Evolutionary conservation across 768 basidiomycete genomes (phyloP).

Genomic region (Serendipita indica): DNA sequence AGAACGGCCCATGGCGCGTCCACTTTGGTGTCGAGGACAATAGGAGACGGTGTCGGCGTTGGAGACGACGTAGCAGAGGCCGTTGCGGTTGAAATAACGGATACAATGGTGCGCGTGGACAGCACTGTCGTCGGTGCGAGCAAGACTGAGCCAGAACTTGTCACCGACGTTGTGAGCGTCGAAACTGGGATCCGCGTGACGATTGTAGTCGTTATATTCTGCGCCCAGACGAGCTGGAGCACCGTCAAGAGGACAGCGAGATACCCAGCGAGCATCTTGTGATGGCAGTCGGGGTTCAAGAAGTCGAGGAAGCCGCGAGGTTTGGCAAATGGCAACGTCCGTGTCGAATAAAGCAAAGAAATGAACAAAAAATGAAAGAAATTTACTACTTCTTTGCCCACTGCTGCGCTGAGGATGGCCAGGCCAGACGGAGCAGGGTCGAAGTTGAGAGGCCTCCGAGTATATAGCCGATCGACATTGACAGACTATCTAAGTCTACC

Average conservation of each 20-base stretch:
- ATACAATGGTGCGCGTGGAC: slow-evolving; percentile 24
- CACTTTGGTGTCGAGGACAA: slow-evolving; percentile 45
- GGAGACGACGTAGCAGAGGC: slow-evolving; percentile 19
- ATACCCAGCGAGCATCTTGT: background rate
- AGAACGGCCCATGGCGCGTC: slow-evolving; percentile 84
- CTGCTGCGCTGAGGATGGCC: too few species aligned
- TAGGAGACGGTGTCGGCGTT: slow-evolving; percentile 23
- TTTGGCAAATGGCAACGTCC: background rate
- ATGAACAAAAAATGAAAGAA: too few species aligned
- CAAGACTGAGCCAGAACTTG: slow-evolving; percentile 17
- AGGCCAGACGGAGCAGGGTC: too few species aligned
- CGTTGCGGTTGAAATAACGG: slow-evolving; percentile 34
- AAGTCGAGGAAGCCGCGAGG: background rate
- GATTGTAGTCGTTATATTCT: slow-evolving; percentile 5
- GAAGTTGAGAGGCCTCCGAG: too few species aligned
- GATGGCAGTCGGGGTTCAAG: background rate
- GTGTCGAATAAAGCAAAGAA: background rate
- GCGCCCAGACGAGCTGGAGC: background rate
- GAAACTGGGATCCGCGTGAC: slow-evolving; percentile 10
- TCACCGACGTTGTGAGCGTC: slow-evolving; percentile 11
- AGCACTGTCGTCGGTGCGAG: slow-evolving; percentile 26
- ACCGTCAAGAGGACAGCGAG: background rate
- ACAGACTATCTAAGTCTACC: too few species aligned
- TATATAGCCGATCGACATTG: too few species aligned
- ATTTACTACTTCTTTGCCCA: too few species aligned